phyloP scores from a whole-genome alignment of 2,329 filamentous ascomycete species.

The Epichloe glyceriae region DNA sequence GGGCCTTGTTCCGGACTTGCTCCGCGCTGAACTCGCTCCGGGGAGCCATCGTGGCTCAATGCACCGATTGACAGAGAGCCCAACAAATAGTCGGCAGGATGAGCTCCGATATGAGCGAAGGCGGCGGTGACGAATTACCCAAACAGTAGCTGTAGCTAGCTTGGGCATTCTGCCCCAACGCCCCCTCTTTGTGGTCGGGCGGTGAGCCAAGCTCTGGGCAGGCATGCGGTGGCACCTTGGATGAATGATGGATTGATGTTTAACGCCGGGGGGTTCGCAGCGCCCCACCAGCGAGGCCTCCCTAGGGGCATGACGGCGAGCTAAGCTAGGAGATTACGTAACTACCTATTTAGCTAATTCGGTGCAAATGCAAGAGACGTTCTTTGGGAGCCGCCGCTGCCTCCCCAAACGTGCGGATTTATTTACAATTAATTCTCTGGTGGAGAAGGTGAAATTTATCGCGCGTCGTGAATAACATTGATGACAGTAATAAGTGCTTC shows the following conservation, averaged over 20 bases:
- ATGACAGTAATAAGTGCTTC: background rate
- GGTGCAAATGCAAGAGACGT: too few relatives aligned
- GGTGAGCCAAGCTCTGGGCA: conserved; percentile 1
- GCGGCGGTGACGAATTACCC: conserved; percentile 2
- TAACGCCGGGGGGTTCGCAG: too few relatives aligned
- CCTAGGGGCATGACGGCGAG: too few relatives aligned
- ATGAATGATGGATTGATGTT: too few relatives aligned
- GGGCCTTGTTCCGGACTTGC: conserved; percentile 67
- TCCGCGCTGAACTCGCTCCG: conserved; percentile 59
- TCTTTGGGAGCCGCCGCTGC: too few relatives aligned
- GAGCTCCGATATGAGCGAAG: conserved; percentile 2
- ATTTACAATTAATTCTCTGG: background rate
- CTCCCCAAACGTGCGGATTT: too few relatives aligned
- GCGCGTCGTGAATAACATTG: background rate
- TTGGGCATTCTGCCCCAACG: background rate
- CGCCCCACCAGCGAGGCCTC: too few relatives aligned
- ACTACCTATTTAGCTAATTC: too few relatives aligned
- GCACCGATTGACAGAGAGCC: background rate
- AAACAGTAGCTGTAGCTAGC: background rate
- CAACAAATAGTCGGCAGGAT: background rate
- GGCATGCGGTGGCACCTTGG: too few relatives aligned
- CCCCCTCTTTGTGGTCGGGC: background rate
- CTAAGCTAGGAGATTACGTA: too few relatives aligned
- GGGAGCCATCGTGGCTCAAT: conserved; percentile 54
- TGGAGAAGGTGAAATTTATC: background rate